Evolutionary conservation across 495 filamentous ascomycete species (phyloP).

Genomic region (Bathelium albidoporum): DNA sequence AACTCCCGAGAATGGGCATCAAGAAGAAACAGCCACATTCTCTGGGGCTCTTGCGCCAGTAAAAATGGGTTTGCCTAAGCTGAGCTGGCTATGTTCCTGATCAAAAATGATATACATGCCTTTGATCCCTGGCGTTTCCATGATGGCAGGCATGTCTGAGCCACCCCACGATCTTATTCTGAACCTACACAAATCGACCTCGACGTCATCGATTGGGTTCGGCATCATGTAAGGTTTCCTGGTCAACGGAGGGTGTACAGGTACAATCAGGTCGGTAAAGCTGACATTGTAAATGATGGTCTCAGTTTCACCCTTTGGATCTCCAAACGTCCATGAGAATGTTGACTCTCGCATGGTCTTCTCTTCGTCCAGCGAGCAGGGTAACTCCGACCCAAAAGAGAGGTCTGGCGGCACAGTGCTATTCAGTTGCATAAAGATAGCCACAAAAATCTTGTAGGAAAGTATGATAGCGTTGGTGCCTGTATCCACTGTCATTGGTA

Average conservation of each 20-base stretch:
- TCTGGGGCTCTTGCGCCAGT: background rate
- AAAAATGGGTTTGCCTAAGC: slow-evolving; percentile 14
- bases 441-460: slow-evolving; percentile 2
- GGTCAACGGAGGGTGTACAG: slow-evolving; percentile 14
- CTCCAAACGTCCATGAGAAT: slow-evolving; percentile 9
- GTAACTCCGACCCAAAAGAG: background rate
- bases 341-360: background rate
- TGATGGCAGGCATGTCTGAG: slow-evolving; percentile 15
- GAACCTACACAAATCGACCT: slow-evolving; percentile 9
- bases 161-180: background rate
- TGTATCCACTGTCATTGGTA: slow-evolving; percentile 19
- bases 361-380: background rate
- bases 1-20: background rate
- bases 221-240: slow-evolving; percentile 7
- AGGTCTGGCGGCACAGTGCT: background rate
- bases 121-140: background rate
- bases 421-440: background rate
- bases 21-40: background rate
- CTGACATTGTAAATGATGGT: slow-evolving; percentile 2
- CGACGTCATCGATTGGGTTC: background rate
- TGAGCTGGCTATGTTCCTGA: slow-evolving; percentile 16
- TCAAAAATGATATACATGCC: slow-evolving; percentile 22
- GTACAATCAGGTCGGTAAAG: slow-evolving; percentile 16
- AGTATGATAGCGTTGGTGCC: slow-evolving; percentile 12
- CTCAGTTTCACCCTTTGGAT: slow-evolving; percentile 11